These are phyloP conservation scores for Myxozyma kluyveri DNA, from an alignment of 805 yeast species.

Conservation along the genomic window DNA sequence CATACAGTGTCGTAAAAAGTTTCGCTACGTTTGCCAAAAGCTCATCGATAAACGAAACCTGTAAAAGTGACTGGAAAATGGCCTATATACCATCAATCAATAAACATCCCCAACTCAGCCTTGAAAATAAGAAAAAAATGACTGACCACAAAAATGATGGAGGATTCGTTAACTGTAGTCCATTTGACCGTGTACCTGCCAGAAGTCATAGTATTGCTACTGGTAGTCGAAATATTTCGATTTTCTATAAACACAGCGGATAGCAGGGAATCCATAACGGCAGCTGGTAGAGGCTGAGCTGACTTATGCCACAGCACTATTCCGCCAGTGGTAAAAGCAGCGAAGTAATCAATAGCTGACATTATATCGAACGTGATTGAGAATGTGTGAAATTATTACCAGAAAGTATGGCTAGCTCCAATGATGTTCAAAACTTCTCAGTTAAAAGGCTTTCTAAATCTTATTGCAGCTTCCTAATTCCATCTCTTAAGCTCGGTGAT, in stretches of 20 bases:
- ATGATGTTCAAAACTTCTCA: too few relatives aligned
- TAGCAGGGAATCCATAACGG: conserved; percentile 49
- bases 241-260: conserved; percentile 48
- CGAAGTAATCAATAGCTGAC: conserved; percentile 48
- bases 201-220: conserved; percentile 29
- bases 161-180: conserved; percentile 44
- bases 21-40: conserved; percentile 37
- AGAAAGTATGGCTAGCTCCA: too few relatives aligned
- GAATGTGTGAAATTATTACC: too few relatives aligned
- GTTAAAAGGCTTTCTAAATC: too few relatives aligned
- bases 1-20: conserved; percentile 36
- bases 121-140: too few relatives aligned
- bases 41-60: conserved; percentile 37
- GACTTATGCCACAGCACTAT: conserved; percentile 50
- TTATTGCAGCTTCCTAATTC: neutral
- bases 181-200: conserved; percentile 50
- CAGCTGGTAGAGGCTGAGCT: conserved; percentile 42
- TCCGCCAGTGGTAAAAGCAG: conserved; percentile 54
- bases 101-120: neutral
- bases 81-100: conserved; percentile 19
- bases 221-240: conserved; percentile 2
- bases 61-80: conserved; percentile 39
- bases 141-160: conserved; percentile 41
- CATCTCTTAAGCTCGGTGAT: neutral
- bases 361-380: too few relatives aligned